Evolutionary conservation across 23 red algal genomes (phyloP).

Genomic region (Gracilaria gracilis): DNA sequence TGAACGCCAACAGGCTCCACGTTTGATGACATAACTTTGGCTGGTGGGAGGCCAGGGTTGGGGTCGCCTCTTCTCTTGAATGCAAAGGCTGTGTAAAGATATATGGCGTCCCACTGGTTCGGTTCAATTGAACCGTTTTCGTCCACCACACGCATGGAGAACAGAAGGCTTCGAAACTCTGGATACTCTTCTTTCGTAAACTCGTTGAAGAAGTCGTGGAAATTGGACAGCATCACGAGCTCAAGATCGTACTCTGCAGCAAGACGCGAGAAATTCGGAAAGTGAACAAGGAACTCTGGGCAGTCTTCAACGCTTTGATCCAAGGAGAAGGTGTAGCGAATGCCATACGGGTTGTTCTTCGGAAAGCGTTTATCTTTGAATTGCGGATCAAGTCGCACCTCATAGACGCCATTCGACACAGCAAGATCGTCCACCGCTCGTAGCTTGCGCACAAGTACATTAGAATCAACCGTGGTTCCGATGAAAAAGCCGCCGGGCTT

Average conservation of each 20-base stretch:
- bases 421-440: slow-evolving; percentile 64
- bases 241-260: slow-evolving; percentile 90
- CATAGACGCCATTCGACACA: slow-evolving; percentile 78
- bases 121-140: slow-evolving; percentile 69
- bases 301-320: slow-evolving; percentile 89
- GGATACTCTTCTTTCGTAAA: slow-evolving; percentile 66
- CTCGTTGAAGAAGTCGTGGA: slow-evolving; percentile 87
- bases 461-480: slow-evolving; percentile 93
- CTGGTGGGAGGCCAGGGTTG: not conserved
- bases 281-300: slow-evolving; percentile 94
- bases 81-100: slow-evolving; percentile 94
- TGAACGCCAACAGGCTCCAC: slow-evolving; percentile 33
- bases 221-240: slow-evolving; percentile 81
- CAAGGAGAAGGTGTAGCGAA: slow-evolving; percentile 89
- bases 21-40: not conserved
- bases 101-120: slow-evolving; percentile 95
- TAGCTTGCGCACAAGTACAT: slow-evolving; percentile 92
- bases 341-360: slow-evolving; percentile 72
- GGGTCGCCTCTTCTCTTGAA: slow-evolving; percentile 79
- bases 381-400: slow-evolving; percentile 74
- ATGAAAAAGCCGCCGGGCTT: slow-evolving; percentile 97
- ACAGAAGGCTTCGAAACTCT: slow-evolving; percentile 49
- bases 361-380: slow-evolving; percentile 48
- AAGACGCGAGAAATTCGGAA: slow-evolving; percentile 73
- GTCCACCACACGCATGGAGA: slow-evolving; percentile 64